phyloP scores from a whole-genome alignment of 2,329 filamentous ascomycete species.

The Exophiala dermatitidis region DNA sequence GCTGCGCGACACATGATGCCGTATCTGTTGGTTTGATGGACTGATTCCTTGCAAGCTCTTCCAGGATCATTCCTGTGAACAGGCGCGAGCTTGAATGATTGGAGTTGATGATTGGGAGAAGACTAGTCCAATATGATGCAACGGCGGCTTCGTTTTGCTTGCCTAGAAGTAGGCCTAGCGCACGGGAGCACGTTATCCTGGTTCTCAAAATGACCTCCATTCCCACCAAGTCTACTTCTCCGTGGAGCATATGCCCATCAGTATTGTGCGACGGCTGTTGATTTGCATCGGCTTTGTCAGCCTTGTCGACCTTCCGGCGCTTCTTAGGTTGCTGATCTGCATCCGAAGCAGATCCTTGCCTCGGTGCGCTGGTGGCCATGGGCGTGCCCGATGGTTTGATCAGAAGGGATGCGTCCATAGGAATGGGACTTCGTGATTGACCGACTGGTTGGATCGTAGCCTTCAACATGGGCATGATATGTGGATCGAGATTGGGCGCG shows the following conservation, averaged over 20 bases:
- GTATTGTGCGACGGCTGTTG: constrained; percentile 77
- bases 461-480: constrained; percentile 74
- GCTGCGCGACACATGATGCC: constrained; percentile 48
- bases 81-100: constrained; percentile 80
- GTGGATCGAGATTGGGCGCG: constrained; percentile 63
- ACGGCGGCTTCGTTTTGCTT: constrained; percentile 56
- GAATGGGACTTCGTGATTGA: constrained; percentile 79
- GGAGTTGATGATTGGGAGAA: constrained; percentile 63
- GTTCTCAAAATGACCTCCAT: constrained; percentile 82
- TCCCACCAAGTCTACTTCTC: constrained; percentile 90
- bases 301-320: constrained; percentile 75
- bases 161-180: constrained; percentile 77
- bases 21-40: constrained; percentile 33
- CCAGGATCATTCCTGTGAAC: constrained; percentile 71
- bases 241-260: constrained; percentile 95
- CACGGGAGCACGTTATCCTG: constrained; percentile 76
- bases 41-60: constrained; percentile 69
- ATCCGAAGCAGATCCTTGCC: constrained; percentile 39
- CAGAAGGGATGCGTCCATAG: constrained; percentile 84
- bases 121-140: constrained; percentile 53
- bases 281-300: constrained; percentile 68
- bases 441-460: constrained; percentile 87
- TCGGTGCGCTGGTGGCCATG: constrained; percentile 49
- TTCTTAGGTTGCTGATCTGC: constrained; percentile 42
- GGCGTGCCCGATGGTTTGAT: constrained; percentile 86